Conservation (phyloP, 2,329 filamentous ascomycete genomes). For the Scedosporium aurantiacum region DNA sequence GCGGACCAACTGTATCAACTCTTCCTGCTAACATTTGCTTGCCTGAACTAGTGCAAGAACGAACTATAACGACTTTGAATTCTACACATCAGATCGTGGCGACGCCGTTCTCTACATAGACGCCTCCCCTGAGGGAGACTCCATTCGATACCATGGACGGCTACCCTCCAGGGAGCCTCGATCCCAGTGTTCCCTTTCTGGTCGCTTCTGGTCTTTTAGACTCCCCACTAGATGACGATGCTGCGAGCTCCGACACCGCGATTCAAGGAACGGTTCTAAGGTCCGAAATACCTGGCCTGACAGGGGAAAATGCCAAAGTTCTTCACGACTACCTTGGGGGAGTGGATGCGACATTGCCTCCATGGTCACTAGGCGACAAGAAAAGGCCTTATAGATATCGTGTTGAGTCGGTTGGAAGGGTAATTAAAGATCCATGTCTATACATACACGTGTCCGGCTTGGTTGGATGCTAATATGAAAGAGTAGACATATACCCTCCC, state of each 20-base stretch:
- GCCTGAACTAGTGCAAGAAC: neutral
- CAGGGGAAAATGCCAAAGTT: slow-evolving; percentile 51
- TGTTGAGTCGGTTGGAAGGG: slow-evolving; percentile 67
- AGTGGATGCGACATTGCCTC: slow-evolving; percentile 50
- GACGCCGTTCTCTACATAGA: neutral
- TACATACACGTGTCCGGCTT: too few species aligned
- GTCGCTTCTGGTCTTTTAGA: slow-evolving; percentile 63
- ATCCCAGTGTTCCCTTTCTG: slow-evolving; percentile 77
- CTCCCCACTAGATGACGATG: slow-evolving; percentile 27
- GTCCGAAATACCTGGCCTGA: slow-evolving; percentile 60
- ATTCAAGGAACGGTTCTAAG: slow-evolving; percentile 51
- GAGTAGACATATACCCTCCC: slow-evolving; percentile 44
- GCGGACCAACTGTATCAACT: too few species aligned
- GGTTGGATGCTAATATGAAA: too few species aligned
- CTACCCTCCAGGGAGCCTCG: slow-evolving; percentile 68
- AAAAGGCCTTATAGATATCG: slow-evolving; percentile 49
- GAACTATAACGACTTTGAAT: neutral
- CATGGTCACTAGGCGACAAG: slow-evolving; percentile 54
- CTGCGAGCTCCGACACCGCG: slow-evolving; percentile 39
- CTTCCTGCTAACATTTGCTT: neutral
- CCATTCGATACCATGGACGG: slow-evolving; percentile 52
- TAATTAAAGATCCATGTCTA: slow-evolving; percentile 27
- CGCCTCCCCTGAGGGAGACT: neutral
- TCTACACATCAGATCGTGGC: neutral
- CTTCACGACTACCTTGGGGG: slow-evolving; percentile 56